Evolutionary conservation across 192 early-diverging fungal species (phyloP).

Genomic region (Backusella liffmaniae): DNA sequence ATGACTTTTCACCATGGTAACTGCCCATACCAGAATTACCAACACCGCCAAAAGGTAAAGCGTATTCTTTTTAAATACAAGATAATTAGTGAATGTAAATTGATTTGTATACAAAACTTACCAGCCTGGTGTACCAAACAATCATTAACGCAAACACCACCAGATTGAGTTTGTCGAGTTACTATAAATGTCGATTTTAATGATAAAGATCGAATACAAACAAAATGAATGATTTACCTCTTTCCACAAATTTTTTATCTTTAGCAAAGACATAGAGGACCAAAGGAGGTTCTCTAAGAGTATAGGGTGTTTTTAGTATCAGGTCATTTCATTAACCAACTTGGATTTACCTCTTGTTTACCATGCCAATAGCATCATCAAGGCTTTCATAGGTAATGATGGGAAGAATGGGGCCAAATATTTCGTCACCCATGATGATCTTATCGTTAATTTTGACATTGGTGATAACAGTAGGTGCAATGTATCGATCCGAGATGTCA

Average conservation of each 20-base stretch:
- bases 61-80: conserved; percentile 20
- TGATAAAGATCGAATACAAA: not conserved
- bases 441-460: conserved; percentile 59
- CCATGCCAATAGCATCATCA: conserved; percentile 59
- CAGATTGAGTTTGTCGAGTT: conserved; percentile 70
- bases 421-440: conserved; percentile 74
- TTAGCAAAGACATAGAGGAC: conserved; percentile 74
- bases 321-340: too few relatives aligned
- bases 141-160: conserved; percentile 79
- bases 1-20: conserved; percentile 79
- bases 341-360: conserved; percentile 44
- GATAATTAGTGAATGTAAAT: not conserved
- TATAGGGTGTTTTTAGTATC: not conserved
- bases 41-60: conserved; percentile 84
- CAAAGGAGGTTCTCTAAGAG: conserved; percentile 67
- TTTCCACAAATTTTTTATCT: conserved; percentile 44
- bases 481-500: conserved; percentile 64
- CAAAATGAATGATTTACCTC: conserved; percentile 29
- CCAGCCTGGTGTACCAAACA: conserved; percentile 61
- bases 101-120: conserved; percentile 29
- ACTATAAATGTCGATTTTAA: conserved; percentile 35
- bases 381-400: conserved; percentile 66
- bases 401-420: conserved; percentile 92
- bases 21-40: conserved; percentile 83
- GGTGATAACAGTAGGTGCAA: conserved; percentile 78